phyloP scores from a whole-genome alignment of 495 filamentous ascomycete genomes.

The Neurospora sp. region DNA sequence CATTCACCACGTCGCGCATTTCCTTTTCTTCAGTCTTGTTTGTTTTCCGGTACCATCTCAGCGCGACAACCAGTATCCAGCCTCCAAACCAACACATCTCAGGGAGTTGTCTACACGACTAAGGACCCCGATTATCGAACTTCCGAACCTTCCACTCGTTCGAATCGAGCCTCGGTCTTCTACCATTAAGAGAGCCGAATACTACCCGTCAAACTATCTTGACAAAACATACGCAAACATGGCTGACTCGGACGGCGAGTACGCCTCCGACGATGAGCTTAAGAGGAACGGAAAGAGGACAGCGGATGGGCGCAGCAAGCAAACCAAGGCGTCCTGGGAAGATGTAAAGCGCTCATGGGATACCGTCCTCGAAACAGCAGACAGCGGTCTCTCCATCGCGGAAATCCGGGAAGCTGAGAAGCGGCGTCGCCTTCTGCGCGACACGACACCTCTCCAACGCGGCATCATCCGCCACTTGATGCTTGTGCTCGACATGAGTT shows the following conservation, averaged over 20 bases:
- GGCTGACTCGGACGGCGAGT: constrained; percentile 78
- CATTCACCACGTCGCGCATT: neutral
- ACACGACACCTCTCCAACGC: constrained; percentile 89
- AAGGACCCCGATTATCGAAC: neutral
- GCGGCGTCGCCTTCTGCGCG: constrained; percentile 54
- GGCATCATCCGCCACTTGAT: constrained; percentile 94
- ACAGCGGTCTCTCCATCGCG: constrained; percentile 29
- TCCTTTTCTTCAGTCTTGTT: neutral
- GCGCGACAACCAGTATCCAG: neutral
- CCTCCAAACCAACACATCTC: neutral
- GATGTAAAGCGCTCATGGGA: constrained; percentile 41
- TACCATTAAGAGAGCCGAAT: neutral
- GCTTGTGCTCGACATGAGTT: constrained; percentile 83
- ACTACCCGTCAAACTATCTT: neutral
- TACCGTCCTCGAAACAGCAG: constrained; percentile 30
- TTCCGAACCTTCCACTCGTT: neutral
- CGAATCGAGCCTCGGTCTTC: neutral
- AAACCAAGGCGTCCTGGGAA: constrained; percentile 35
- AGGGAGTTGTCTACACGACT: neutral
- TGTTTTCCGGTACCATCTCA: neutral
- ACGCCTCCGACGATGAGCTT: constrained; percentile 76
- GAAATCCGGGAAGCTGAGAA: constrained; percentile 37
- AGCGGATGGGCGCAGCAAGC: constrained; percentile 13
- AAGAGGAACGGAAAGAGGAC: constrained; percentile 20
- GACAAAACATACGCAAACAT: constrained; percentile 26